These are phyloP conservation scores for Abrus precatorius DNA, from an alignment of 306 rosid species.

Conservation along the genomic window DNA sequence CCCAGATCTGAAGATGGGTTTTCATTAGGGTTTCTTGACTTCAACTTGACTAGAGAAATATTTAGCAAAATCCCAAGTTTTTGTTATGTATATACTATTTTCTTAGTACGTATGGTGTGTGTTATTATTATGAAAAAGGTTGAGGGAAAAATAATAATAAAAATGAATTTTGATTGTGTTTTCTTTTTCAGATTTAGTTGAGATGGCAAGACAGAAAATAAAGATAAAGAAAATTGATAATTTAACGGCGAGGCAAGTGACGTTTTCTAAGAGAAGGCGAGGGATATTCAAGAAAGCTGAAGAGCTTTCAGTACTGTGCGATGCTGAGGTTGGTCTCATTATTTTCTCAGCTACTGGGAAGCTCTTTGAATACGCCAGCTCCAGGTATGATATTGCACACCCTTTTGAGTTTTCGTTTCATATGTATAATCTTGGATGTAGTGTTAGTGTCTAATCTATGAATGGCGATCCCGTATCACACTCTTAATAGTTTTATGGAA, in stretches of 20 bases:
- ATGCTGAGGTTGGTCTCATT: constrained; percentile 53
- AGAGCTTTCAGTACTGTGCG: constrained; percentile 57
- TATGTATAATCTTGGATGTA: not conserved
- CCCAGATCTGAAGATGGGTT: too few species aligned
- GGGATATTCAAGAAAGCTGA: constrained; percentile 56
- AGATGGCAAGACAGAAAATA: constrained; percentile 49
- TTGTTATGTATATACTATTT: too few species aligned
- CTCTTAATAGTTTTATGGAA: not conserved
- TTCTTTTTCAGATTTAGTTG: too few species aligned
- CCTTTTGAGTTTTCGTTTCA: not conserved
- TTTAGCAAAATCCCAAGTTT: too few species aligned
- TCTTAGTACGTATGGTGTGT: too few species aligned
- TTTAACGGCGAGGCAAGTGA: constrained; percentile 59
- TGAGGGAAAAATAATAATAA: too few species aligned
- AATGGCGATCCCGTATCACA: not conserved
- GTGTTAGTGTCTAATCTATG: not conserved
- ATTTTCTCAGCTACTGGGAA: constrained; percentile 54
- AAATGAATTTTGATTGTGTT: too few species aligned
- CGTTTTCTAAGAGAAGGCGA: constrained; percentile 56
- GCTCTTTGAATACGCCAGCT: constrained; percentile 49
- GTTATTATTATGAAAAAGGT: too few species aligned
- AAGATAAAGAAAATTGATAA: constrained; percentile 56
- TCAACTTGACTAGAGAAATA: too few species aligned
- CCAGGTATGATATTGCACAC: constrained; percentile 38
- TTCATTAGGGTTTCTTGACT: too few species aligned